Evolutionary conservation across 768 basidiomycete species (phyloP).

Genomic region (Suillus brevipes): DNA sequence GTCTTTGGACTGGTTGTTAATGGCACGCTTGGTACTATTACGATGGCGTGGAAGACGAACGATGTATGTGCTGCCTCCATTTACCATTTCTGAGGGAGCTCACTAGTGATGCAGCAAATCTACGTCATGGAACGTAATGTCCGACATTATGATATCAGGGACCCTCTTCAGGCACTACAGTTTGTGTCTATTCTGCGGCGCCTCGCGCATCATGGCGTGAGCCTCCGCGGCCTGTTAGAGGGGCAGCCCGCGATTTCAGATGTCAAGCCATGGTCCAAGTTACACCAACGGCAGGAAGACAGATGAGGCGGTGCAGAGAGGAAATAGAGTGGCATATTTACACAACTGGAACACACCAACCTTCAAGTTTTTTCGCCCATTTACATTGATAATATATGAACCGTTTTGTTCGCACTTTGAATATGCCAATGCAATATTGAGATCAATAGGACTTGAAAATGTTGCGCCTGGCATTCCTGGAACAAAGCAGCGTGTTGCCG

Average conservation of each 20-base stretch:
- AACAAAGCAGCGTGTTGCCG: conserved; percentile 39
- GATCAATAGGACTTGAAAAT: conserved; percentile 70
- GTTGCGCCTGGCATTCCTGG: conserved; percentile 66
- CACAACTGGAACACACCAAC: no score
- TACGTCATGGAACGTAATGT: background rate
- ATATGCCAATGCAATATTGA: conserved; percentile 50
- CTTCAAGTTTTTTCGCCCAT: background rate
- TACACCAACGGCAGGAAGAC: background rate
- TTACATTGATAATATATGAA: background rate
- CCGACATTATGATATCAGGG: background rate
- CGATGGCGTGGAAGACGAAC: background rate
- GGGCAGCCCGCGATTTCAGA: background rate
- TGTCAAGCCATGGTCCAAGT: background rate
- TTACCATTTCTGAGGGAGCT: background rate
- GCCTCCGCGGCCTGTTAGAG: background rate
- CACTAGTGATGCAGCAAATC: background rate
- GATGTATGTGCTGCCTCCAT: background rate
- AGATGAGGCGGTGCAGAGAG: background rate
- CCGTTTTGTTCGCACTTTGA: no score
- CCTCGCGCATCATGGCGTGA: background rate
- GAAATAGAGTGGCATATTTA: background rate
- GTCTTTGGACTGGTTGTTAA: conserved; percentile 2
- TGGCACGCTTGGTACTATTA: background rate
- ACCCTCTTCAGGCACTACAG: background rate
- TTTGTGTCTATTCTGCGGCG: background rate